Conservation (phyloP, 495 filamentous ascomycete species). For the Staphylotrichum longicolle region DNA sequence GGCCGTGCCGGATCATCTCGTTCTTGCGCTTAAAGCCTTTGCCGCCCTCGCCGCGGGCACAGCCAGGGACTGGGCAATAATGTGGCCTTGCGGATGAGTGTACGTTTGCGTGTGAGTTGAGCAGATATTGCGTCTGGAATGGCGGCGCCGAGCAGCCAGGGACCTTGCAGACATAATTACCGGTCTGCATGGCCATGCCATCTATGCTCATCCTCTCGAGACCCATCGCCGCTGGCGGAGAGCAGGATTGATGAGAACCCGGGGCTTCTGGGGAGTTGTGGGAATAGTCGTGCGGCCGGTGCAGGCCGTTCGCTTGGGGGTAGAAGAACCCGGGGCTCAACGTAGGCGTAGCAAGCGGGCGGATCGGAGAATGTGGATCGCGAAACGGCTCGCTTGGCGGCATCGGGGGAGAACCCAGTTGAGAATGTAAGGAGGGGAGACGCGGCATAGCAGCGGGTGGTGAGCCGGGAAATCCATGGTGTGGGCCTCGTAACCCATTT, state of each 20-base stretch:
- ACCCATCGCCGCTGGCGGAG: constrained; percentile 40
- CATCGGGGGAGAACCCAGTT: constrained; percentile 39
- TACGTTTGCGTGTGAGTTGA: constrained; percentile 95
- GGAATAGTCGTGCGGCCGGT: constrained; percentile 24
- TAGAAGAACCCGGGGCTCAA: constrained; percentile 23
- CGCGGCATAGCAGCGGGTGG: constrained; percentile 26
- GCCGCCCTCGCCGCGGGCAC: constrained; percentile 74
- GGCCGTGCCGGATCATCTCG: constrained; percentile 96
- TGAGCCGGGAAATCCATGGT: constrained; percentile 25
- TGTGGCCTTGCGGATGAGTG: constrained; percentile 88
- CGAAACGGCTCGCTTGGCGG: constrained; percentile 34
- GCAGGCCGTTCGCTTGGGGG: constrained; percentile 19
- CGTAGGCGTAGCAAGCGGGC: constrained; percentile 11
- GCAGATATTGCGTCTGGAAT: constrained; percentile 81
- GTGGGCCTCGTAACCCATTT: constrained; percentile 32
- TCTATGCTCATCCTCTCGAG: constrained; percentile 55
- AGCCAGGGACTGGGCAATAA: constrained; percentile 81
- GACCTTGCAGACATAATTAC: constrained; percentile 30
- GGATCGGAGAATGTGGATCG: constrained; percentile 28
- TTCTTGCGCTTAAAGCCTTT: constrained; percentile 99
- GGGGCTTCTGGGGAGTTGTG: constrained; percentile 35
- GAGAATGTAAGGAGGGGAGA: constrained; percentile 23
- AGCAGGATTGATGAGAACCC: constrained; percentile 33
- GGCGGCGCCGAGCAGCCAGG: constrained; percentile 73
- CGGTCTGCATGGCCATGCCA: constrained; percentile 36